Evolutionary conservation across 768 basidiomycete genomes (phyloP).

Genomic region (Mrakia blollopis): DNA sequence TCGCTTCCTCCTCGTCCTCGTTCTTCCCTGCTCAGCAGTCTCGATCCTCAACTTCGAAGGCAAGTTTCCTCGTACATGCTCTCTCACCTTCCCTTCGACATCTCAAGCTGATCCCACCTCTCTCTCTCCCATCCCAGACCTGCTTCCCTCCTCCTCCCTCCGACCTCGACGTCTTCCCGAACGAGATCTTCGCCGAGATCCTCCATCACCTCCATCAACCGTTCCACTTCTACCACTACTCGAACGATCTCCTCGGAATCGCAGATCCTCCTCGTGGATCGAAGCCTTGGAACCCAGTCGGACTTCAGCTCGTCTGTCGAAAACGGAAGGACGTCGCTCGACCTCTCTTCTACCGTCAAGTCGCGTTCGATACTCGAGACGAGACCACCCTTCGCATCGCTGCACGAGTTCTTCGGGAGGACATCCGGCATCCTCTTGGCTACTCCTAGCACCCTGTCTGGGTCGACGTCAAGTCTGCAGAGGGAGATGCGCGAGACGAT

Average conservation of each 20-base stretch:
- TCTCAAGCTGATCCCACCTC: not conserved
- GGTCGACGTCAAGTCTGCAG: too few species aligned
- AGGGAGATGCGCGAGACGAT: too few species aligned
- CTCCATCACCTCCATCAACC: not conserved
- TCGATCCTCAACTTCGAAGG: not conserved
- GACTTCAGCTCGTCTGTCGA: not conserved
- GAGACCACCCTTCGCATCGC: not conserved
- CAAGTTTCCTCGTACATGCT: not conserved
- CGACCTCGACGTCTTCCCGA: not conserved
- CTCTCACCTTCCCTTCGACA: not conserved
- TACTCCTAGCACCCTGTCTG: not conserved
- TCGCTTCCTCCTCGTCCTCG: not conserved
- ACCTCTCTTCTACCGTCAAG: constrained; percentile 1
- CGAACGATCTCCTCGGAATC: not conserved
- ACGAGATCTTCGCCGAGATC: not conserved
- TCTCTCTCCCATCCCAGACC: not conserved
- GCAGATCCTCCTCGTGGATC: not conserved
- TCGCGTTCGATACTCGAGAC: not conserved
- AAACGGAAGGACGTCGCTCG: not conserved
- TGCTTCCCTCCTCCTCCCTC: not conserved
- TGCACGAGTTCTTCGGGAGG: not conserved
- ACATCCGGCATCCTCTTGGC: not conserved
- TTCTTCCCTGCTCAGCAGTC: not conserved
- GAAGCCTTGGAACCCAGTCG: not conserved
- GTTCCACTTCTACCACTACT: constrained; percentile 5